Conservation (phyloP, 352 stramenopile species). For the Globisporangium mamillatum region DNA sequence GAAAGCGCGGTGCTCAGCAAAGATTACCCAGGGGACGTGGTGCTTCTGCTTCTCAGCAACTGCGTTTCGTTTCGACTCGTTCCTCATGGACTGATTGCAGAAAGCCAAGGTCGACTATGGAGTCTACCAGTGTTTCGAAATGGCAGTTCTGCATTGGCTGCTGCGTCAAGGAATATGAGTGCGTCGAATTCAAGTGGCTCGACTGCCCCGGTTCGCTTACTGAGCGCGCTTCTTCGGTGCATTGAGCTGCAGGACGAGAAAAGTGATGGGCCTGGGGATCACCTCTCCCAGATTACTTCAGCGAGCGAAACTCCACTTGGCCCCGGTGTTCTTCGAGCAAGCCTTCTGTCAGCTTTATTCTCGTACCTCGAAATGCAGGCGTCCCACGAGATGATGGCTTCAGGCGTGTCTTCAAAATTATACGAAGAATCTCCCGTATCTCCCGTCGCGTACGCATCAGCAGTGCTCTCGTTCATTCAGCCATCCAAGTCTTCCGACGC, state of each 20-base stretch:
- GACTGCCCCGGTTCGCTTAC: constrained; percentile 15
- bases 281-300: neutral
- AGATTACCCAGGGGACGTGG: constrained; percentile 45
- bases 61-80: constrained; percentile 44
- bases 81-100: constrained; percentile 28
- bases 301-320: neutral
- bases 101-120: constrained; percentile 34
- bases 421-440: constrained; percentile 25
- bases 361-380: constrained; percentile 12
- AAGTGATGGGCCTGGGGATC: neutral
- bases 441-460: constrained; percentile 31
- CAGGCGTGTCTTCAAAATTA: neutral
- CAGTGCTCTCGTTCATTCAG: constrained; percentile 37
- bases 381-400: constrained; percentile 5
- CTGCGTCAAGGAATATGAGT: constrained; percentile 8
- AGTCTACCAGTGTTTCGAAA: constrained; percentile 43
- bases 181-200: constrained; percentile 6
- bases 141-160: neutral
- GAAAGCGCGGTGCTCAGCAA: constrained; percentile 39
- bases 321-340: constrained; percentile 10
- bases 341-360: constrained; percentile 14
- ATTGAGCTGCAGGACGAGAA: constrained; percentile 17
- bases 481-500: neutral
- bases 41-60: constrained; percentile 47
- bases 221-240: constrained; percentile 18